Base-by-base conservation (phyloP, 768 basidiomycete genomes). In the Coprinopsis sp. region DNA sequence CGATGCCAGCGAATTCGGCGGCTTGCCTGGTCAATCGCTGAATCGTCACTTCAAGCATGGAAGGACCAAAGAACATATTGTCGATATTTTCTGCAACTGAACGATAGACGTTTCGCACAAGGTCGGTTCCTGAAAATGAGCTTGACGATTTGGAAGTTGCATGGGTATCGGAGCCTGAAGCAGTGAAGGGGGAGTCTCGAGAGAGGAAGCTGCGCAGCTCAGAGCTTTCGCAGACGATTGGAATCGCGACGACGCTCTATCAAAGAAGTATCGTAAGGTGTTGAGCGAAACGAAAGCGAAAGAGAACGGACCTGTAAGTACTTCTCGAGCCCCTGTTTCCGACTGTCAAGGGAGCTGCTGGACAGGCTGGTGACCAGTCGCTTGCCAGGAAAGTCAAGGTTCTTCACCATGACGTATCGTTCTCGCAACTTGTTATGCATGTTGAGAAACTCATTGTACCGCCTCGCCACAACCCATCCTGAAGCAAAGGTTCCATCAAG, bases 1-100 rank as follows among this genome's bases (percentile, higher is more conserved):
- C 84, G 44, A 92, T 81, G 2, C 91, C 92, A 2, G 84, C 85
- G 50, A 93, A 82, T 58, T 93, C 90, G 8, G 89, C 89, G 0
- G 89, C 92, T 64, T 97, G 93, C 24, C 83, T 79, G 1, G 87
- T 91, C 14, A 97, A 78, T 2, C 92, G 82, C 56, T 91, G 86
- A 33, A 95, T 90, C 77, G 95, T 88, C 36, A 94, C 86, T 60
- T 97, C 93, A 34, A 97, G 67, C 91, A 96, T 93, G 1, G 91
- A 93, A 2, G 89, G 94, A 2, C 91, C 93, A 54, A 95, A 91
- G 66, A 95, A 85, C 78, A 96, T 91, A 64, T 98, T 96, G 63
- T 99, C 96, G 57, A 98, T 84, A 61, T 92, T 93, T 52, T 91
- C 89, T 4, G 95, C 81, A 37, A 99, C 89, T 21, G 91, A 90